Evolutionary conservation across 345 rosid species (phyloP).

Genomic region (Rhodamnia argentea): DNA sequence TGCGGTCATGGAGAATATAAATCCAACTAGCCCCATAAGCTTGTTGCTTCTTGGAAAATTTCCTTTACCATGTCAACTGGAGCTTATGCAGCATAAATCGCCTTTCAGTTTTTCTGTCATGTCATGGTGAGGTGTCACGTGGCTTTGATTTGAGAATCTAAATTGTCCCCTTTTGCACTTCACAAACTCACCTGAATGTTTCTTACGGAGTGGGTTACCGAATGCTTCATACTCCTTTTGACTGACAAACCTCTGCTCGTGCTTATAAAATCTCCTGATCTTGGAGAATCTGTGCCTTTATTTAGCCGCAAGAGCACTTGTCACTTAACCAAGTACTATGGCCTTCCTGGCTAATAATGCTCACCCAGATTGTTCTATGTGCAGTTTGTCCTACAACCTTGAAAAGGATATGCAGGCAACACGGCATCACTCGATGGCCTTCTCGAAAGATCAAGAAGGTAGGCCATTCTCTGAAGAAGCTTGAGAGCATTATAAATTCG

Average conservation of each 20-base stretch:
- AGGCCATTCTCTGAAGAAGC: constrained; percentile 80
- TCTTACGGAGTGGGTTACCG: not conserved
- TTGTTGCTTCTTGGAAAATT: not conserved
- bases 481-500: constrained; percentile 81
- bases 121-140: not conserved
- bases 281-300: not conserved
- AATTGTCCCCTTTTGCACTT: not conserved
- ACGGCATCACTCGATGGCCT: constrained; percentile 91
- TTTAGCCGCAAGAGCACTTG: not conserved
- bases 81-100: not conserved
- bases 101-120: not conserved
- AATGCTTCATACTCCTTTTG: not conserved
- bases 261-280: not conserved
- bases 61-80: not conserved
- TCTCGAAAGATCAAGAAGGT: constrained; percentile 97
- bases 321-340: not conserved
- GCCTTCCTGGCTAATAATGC: not conserved
- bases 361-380: constrained; percentile 12
- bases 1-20: not conserved
- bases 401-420: constrained; percentile 93
- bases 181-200: not conserved
- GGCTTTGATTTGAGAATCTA: not conserved
- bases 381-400: constrained; percentile 97
- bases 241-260: not conserved
- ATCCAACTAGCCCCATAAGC: not conserved